Base-by-base conservation (phyloP, 768 basidiomycete species). In the Suillus americanus region DNA sequence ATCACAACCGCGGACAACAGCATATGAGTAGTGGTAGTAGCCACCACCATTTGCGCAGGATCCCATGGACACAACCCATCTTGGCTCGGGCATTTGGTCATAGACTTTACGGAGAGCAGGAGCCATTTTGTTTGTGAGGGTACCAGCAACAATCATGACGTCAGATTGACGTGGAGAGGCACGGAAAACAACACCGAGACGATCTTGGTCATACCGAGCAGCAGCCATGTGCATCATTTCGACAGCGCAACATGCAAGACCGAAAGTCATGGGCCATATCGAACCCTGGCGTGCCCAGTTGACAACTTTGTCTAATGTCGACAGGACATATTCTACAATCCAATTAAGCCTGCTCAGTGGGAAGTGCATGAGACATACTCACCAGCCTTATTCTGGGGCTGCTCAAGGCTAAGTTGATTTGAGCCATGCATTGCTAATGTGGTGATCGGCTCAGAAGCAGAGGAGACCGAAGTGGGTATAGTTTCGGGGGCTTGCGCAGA, bases 141-240 rank as follows among this genome's bases (percentile, higher is more conserved):
- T 99, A 40, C 97, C 97, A 56, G 97, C 97, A 53, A 99, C 97
- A 74, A 99, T 99, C 97, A 98, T 98, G 73, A 97, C 91, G 74
- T 97, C 95, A 66, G 91, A 94, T 80, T 98, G 94, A 66, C 97
- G 90, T 53, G 97, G 97, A 81, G 91, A 94, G n/a, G 97, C 97
- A 81, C 97, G 94, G 83, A 99, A 99, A 48, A 99, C 92, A 64
- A 99, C 89, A 68, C 97, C 97, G 38, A 99, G 82, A 66, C 97
- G 87, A 77, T 99, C 97, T 77, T 99, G 97, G 78, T 99, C 97
- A 77, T 99, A 99, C 64, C 97, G 89, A 20, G 97, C 94, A 48
- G 97, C 96, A 59, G 97, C 97, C 95, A 99, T 97, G 82, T 99
- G 97, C 96, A 97, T 98, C 92, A 94, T 94, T 81, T 99, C 97